phyloP scores from a whole-genome alignment of 495 filamentous ascomycete species.

The Neurospora sp. region DNA sequence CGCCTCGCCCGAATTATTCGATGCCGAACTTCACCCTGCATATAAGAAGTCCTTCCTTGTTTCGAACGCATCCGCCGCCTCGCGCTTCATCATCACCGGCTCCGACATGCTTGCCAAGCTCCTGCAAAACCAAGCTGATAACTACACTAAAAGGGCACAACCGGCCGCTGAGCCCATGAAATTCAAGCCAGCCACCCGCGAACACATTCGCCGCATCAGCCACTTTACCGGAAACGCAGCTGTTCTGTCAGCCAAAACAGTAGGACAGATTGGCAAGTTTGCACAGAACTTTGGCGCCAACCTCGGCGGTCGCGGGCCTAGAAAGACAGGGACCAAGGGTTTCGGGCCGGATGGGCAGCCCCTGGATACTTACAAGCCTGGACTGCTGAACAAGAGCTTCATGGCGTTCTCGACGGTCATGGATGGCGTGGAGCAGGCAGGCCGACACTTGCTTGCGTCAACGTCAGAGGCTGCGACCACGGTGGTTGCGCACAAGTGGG shows the following conservation, averaged over 20 bases:
- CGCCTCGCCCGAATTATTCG: conserved; percentile 68
- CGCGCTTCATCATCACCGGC: conserved; percentile 83
- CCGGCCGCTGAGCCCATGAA: conserved; percentile 70
- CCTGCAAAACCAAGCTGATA: conserved; percentile 65
- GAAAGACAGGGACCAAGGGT: conserved; percentile 41
- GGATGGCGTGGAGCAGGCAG: conserved; percentile 83
- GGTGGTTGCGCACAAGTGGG: conserved; percentile 77
- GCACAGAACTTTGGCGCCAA: conserved; percentile 83
- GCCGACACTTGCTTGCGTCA: conserved; percentile 61
- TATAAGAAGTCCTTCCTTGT: conserved; percentile 83
- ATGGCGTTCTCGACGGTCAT: conserved; percentile 95
- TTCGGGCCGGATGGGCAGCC: conserved; percentile 54
- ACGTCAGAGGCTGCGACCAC: conserved; percentile 66
- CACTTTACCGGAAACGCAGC: conserved; percentile 68
- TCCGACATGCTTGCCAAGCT: conserved; percentile 68
- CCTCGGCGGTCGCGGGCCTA: conserved; percentile 52
- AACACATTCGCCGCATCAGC: conserved; percentile 75
- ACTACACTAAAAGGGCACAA: conserved; percentile 67
- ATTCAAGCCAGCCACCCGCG: conserved; percentile 79
- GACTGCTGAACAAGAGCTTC: conserved; percentile 85
- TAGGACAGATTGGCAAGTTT: conserved; percentile 66
- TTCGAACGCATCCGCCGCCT: conserved; percentile 80
- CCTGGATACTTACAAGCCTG: conserved; percentile 67
- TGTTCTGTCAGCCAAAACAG: conserved; percentile 70
- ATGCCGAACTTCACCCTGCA: conserved; percentile 73